Base-by-base conservation (phyloP, 768 basidiomycete genomes). In the Cyathus striatus region DNA sequence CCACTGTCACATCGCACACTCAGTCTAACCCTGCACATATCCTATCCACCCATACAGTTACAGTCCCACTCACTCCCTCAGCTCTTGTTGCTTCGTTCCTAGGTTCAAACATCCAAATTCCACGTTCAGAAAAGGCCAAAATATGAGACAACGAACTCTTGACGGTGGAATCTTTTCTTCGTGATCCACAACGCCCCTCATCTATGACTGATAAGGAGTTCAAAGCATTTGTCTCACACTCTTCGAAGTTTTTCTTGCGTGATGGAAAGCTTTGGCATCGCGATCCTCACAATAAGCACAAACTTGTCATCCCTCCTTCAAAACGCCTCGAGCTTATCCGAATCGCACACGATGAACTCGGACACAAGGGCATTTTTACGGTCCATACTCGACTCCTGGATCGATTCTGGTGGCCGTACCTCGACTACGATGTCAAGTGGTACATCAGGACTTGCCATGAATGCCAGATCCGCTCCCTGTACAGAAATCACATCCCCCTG, bases 391-490 rank as follows among this genome's bases (percentile, higher is more conserved):
- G 14, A 1, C 5, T 61, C 2, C 10, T 26, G 0, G 41, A 57
- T 5, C 34, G 49, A 1, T 61, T 61, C 33, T 65, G 55, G 61
- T 59, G 66, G 56, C 61, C 63, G 0, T 38, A 53, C 0, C 44
- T 65, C 2, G 42, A 54, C 1, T 26, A 52, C 0, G 57, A 68
- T 24, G 33, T 69, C 2, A 46, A 50, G 0, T 65, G 61, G 59
- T 67, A 52, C 40, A 44, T 66, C 2, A 39, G 49, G 3, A 60
- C 64, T 0, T 73, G 72, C 41, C 64, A 71, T 35, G 40, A 53
- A 5, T 73, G 73, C 41, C 72, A 75, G 36, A 36, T 53, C 0
- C 45, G 55, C 1, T 52, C 56, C 0, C 43, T 48, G 0, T 9
- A 42, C 0, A 57, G 58, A 10, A 33, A 69, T 0, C 18, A 41